Percentiles rank a stretch among this genome's conserved stretches.
These are phyloP conservation scores for Paecilomyces formosus DNA, from an alignment of 2,329 filamentous ascomycete genomes.

Conservation along the genomic window DNA sequence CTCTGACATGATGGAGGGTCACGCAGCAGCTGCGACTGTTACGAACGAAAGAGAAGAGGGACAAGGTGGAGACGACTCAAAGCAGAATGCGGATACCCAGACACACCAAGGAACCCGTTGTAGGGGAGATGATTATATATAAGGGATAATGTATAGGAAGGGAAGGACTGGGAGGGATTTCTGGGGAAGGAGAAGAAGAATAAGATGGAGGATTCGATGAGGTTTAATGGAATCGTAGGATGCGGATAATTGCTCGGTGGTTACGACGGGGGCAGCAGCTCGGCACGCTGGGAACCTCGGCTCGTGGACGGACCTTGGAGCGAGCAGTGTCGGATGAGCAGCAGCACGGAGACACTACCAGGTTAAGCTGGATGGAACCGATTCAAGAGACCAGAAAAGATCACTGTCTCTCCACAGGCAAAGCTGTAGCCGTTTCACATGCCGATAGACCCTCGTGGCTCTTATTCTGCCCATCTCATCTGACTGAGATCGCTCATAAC, in stretches of 20 bases:
- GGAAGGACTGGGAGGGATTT: conserved; percentile 11
- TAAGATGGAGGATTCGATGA: conserved; percentile 10
- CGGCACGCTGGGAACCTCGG: conserved; percentile 29
- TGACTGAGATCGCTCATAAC: neutral
- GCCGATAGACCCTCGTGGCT: neutral
- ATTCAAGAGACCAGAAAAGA: neutral
- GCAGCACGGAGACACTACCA: no score
- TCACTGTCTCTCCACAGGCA: neutral
- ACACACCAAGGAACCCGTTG: neutral
- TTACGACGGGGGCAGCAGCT: conserved; percentile 11
- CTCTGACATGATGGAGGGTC: conserved; percentile 49
- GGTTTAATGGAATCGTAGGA: conserved; percentile 10
- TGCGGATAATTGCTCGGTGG: conserved; percentile 10
- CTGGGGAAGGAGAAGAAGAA: conserved; percentile 6
- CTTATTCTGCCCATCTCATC: neutral
- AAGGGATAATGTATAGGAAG: conserved; percentile 8
- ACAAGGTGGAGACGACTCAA: conserved; percentile 1
- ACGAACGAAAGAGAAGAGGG: neutral
- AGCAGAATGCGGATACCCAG: neutral
- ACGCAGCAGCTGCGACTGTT: neutral
- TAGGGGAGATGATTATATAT: neutral
- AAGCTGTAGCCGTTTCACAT: neutral
- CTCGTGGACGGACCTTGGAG: conserved; percentile 12
- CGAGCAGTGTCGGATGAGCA: no score
- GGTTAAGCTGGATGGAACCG: no score